phyloP scores from a whole-genome alignment of 495 filamentous ascomycete genomes.

The Aspergillus indologenus region DNA sequence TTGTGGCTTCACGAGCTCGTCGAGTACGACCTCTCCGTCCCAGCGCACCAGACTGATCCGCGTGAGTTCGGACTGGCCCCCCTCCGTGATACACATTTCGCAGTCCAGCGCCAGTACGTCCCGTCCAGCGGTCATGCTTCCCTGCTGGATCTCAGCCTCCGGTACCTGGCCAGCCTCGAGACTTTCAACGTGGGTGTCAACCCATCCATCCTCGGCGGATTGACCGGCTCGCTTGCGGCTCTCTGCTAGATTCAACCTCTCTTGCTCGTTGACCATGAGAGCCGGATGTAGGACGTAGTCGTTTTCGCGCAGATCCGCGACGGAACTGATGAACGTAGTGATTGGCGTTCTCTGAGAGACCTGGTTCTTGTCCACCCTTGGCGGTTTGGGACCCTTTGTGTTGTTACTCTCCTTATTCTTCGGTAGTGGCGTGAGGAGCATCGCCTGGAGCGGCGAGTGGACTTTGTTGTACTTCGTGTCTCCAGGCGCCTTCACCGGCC shows the following conservation, averaged over 20 bases:
- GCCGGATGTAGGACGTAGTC: slow-evolving; percentile 80
- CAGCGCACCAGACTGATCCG: slow-evolving; percentile 82
- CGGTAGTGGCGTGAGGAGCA: slow-evolving; percentile 68
- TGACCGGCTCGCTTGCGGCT: slow-evolving; percentile 42
- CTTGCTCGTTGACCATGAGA: slow-evolving; percentile 45
- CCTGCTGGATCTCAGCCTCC: slow-evolving; percentile 68
- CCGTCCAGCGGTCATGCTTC: slow-evolving; percentile 78
- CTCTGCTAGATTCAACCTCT: slow-evolving; percentile 42
- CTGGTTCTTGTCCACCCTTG: slow-evolving; percentile 57
- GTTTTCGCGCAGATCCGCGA: slow-evolving; percentile 74
- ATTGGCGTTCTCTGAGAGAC: slow-evolving; percentile 71
- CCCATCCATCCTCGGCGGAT: slow-evolving; percentile 67
- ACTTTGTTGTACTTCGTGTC: slow-evolving; percentile 76
- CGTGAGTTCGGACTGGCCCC: slow-evolving; percentile 72
- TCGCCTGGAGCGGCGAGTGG: slow-evolving; percentile 76
- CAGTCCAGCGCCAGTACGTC: slow-evolving; percentile 86
- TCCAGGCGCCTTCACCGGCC: slow-evolving; percentile 83
- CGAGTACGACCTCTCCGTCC: slow-evolving; percentile 78
- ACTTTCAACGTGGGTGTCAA: slow-evolving; percentile 67
- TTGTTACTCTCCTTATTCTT: slow-evolving; percentile 53
- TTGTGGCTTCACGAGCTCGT: slow-evolving; percentile 87
- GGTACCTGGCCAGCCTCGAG: slow-evolving; percentile 65
- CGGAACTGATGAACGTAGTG: slow-evolving; percentile 66
- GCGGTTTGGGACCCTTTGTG: slow-evolving; percentile 54
- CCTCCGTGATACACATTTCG: slow-evolving; percentile 90